Conservation (phyloP, 2,329 filamentous ascomycete genomes). For the Alternaria dauci region DNA sequence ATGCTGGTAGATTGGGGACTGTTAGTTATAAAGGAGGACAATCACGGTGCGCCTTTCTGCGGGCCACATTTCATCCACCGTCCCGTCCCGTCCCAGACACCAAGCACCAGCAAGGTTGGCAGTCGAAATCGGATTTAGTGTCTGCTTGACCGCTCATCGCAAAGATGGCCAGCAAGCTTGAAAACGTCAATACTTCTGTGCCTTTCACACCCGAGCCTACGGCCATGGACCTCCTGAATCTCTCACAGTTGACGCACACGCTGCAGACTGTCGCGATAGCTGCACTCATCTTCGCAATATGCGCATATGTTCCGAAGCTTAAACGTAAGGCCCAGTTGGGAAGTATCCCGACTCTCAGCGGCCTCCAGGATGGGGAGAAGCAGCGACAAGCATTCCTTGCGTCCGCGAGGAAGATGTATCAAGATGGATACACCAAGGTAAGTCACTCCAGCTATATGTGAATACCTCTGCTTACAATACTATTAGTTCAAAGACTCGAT, state of each 20-base stretch:
- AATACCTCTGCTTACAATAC: slow-evolving; percentile 12
- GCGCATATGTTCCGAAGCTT: slow-evolving; percentile 32
- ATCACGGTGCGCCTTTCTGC: neutral
- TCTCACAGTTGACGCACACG: slow-evolving; percentile 28
- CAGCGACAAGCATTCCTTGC: slow-evolving; percentile 31
- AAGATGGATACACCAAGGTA: slow-evolving; percentile 42
- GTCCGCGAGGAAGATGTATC: slow-evolving; percentile 37
- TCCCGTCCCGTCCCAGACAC: neutral
- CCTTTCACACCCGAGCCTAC: neutral
- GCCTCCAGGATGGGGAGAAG: slow-evolving; percentile 24
- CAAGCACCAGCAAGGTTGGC: neutral
- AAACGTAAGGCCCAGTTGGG: slow-evolving; percentile 31
- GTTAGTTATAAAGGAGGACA: neutral
- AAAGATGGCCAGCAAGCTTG: slow-evolving; percentile 5
- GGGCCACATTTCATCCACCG: neutral
- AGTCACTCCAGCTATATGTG: neutral
- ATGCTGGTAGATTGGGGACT: neutral
- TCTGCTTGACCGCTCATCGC: neutral
- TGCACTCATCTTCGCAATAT: slow-evolving; percentile 34
- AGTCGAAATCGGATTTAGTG: neutral
- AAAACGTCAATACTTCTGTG: neutral
- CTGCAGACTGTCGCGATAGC: slow-evolving; percentile 37
- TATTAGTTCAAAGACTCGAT: slow-evolving; percentile 40
- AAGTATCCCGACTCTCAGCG: slow-evolving; percentile 35
- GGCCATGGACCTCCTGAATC: slow-evolving; percentile 31